Base-by-base conservation (phyloP, 768 basidiomycete genomes). In the Calocybe indica region DNA sequence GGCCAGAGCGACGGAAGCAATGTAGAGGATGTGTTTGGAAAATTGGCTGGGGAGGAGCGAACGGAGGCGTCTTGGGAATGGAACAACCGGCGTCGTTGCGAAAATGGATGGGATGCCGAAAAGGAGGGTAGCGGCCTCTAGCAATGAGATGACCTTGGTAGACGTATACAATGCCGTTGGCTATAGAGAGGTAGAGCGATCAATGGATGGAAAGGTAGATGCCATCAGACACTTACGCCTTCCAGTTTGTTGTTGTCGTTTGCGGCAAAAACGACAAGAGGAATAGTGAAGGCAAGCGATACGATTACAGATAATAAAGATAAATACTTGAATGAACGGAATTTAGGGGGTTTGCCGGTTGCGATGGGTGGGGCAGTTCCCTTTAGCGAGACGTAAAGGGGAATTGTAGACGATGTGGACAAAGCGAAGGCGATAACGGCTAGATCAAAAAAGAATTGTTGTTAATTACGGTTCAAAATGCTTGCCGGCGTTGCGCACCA, bases 391-490 rank as follows among this genome's bases (percentile, higher is more conserved):
- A 79, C 70, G 52, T 85, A 86, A 45, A 88, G 62, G 13, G 83
- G 77, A 12, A 87, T 68, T 4, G 87, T 85, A 50, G 77, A 75
- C 5, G 79, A 68, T 1, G 85, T 80, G 12, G 81, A 73, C 57
- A 85, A 88, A 9, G 80, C 69, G 58, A 88, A 88, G 7, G 79
- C 76, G 15, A 72, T 74, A 13, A 73, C 74, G 43, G 76, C 84
- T 87, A 22, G 22, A 22, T 22, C 22, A 22, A 22, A 22, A 22
- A 22, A 50, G 7, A n/a, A 37, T 35, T 15, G 34, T 30, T 34
- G 47, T 34, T 45, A 48, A 8, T 30, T 42, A 13, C 49, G n/a
- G 40, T 29, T 41, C 14, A 39, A 7, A 15, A 41, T 11, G 45
- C 55, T 49, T 49, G 51, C 47, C 42, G 29, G 35, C 15, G 37